Base-by-base conservation (phyloP, 2,329 filamentous ascomycete genomes). In the Trichoderma oligosporum region DNA sequence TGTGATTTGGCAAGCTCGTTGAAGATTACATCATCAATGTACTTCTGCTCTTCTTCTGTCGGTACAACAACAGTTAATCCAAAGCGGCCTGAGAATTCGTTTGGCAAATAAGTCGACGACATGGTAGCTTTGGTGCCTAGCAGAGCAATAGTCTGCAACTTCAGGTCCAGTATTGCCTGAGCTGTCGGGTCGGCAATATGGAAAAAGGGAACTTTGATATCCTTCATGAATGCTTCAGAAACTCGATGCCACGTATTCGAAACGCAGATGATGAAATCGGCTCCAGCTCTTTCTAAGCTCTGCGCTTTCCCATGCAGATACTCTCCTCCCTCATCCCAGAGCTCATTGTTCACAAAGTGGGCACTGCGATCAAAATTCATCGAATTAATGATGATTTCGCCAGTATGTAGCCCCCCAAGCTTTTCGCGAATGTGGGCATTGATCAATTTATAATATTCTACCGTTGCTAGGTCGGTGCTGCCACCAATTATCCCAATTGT, bases 171-270 rank as follows among this genome's bases (percentile, higher is more conserved):
- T n/a, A 61, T 58, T 0, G 59, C 57, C 20, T 16, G 35, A 6
- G 49, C 61, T 16, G 59, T 62, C 1, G 59, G 49, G 4, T 60
- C 59, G 22, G 38, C 59, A 27, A 62, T 62, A 29, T 62, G 59
- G 49, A 59, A 60, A 22, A 60, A 57, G 14, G 61, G 57, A 4
- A 61, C 58, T 3, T 36, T 29, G n/a, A 64, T 53, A 56, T 57
- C 61, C 53, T 62, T 57, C 58, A 64, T 65, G 49, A 65, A 61
- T 5, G 53, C 56, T 36, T 63, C 60, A 11, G 64, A 60, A 29
- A 64, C 63, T 39, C 60, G 54, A 36, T 62, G 61, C 57, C 61
- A 61, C 1, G 59, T 62, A 24, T 58, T 61, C 16, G 57, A 61
- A 7, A 61, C 59, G 35, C 58, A 53, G 22, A 62, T 53, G 54